phyloP scores from a whole-genome alignment of 202 grass and related monocot genomes.

The Eragrostis tef region DNA sequence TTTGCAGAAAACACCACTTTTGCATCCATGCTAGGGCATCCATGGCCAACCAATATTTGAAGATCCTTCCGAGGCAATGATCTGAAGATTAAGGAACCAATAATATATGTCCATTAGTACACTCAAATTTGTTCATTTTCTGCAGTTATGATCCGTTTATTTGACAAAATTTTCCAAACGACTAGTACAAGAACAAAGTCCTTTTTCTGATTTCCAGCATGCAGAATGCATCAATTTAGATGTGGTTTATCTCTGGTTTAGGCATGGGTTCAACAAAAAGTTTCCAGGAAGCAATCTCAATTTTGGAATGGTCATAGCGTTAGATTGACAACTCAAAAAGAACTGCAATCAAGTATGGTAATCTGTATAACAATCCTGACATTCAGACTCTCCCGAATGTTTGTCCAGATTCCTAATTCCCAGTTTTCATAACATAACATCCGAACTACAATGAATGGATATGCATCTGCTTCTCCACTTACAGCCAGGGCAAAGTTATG shows the following conservation, averaged over 20 bases:
- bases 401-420: constrained; percentile 10
- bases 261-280: constrained; percentile 4
- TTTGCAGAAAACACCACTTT: constrained; percentile 94
- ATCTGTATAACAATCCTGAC: background rate
- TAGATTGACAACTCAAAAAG: constrained; percentile 4
- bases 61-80: constrained; percentile 82
- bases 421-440: background rate
- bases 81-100: constrained; percentile 53
- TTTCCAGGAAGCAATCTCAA: background rate
- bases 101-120: constrained; percentile 32
- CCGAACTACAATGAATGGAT: background rate
- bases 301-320: background rate
- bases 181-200: background rate
- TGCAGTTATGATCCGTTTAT: constrained; percentile 11
- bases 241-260: constrained; percentile 30
- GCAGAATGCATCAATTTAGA: background rate
- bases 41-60: constrained; percentile 87
- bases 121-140: background rate
- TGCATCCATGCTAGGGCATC: constrained; percentile 76
- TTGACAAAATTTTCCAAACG: background rate
- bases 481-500: background rate
- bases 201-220: background rate
- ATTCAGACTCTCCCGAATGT: constrained; percentile 25
- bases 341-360: constrained; percentile 14
- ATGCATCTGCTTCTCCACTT: background rate